These are phyloP conservation scores for Floccularia luteovirens DNA, from an alignment of 768 basidiomycete species.

Conservation along the genomic window DNA sequence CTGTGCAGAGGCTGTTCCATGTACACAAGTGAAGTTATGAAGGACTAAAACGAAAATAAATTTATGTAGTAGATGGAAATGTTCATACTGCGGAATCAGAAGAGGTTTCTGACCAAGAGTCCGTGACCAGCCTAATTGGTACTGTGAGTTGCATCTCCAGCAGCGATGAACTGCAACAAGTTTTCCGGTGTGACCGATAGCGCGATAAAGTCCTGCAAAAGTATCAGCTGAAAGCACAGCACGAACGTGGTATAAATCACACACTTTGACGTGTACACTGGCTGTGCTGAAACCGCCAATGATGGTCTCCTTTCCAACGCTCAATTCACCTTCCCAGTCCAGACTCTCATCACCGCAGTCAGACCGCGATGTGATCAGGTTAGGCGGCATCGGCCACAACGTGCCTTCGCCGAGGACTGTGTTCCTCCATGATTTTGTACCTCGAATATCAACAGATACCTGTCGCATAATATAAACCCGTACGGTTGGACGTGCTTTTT, in stretches of 20 bases:
- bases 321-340: constrained; percentile 57
- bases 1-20: too few species aligned
- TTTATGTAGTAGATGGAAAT: too few species aligned
- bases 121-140: constrained; percentile 53
- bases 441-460: constrained; percentile 25
- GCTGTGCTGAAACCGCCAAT: constrained; percentile 39
- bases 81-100: too few species aligned
- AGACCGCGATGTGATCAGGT: constrained; percentile 13
- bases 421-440: constrained; percentile 29
- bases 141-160: constrained; percentile 32
- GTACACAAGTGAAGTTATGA: too few species aligned
- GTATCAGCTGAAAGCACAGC: background rate
- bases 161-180: constrained; percentile 25
- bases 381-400: constrained; percentile 35
- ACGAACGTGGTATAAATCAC: constrained; percentile 6
- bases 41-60: too few species aligned
- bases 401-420: constrained; percentile 39
- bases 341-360: constrained; percentile 29
- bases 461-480: constrained; percentile 51
- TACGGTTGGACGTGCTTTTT: constrained; percentile 18
- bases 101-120: constrained; percentile 30
- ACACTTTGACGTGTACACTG: constrained; percentile 34
- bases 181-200: constrained; percentile 35
- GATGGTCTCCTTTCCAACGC: constrained; percentile 24
- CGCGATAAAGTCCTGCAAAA: constrained; percentile 48